Percentiles rank a stretch among this genome's conserved stretches.
phyloP scores from a whole-genome alignment of 352 stramenopile genomes.

The Poterioochromonas sp. region DNA sequence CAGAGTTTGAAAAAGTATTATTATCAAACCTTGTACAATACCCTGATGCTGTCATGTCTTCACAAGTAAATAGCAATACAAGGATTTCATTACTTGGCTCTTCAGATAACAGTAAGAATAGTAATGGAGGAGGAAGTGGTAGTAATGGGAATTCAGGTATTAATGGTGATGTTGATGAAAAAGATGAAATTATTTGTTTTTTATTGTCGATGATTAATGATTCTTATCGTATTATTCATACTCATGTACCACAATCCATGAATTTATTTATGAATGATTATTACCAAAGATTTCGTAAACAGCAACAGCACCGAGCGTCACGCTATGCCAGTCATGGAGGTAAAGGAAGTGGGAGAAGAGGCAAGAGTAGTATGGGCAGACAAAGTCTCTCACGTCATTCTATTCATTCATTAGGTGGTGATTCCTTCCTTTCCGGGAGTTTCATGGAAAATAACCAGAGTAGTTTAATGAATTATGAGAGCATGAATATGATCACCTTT shows the following conservation, averaged over 20 bases:
- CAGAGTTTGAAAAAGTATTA: conserved; percentile 24
- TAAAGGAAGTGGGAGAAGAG: background rate
- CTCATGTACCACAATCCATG: background rate
- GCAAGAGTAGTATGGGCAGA: background rate
- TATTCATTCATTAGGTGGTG: background rate
- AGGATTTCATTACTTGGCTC: background rate
- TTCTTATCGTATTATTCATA: background rate
- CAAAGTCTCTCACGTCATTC: background rate
- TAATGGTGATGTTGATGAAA: background rate
- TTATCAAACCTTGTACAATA: background rate
- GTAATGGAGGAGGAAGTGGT: background rate
- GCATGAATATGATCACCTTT: background rate
- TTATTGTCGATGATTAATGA: conserved; percentile 8
- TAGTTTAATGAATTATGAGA: too few relatives aligned
- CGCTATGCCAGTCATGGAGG: too few relatives aligned
- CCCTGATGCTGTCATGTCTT: background rate
- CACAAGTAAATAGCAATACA: background rate
- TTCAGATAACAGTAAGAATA: too few relatives aligned
- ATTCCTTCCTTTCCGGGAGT: background rate
- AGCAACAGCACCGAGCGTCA: background rate
- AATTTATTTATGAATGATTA: background rate
- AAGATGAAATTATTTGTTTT: conserved; percentile 1
- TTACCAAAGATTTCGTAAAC: background rate
- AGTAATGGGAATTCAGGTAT: too few relatives aligned
- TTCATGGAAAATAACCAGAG: background rate